phyloP scores from a whole-genome alignment of 2,329 filamentous ascomycete species.

The Rutstroemia sydowiana region DNA sequence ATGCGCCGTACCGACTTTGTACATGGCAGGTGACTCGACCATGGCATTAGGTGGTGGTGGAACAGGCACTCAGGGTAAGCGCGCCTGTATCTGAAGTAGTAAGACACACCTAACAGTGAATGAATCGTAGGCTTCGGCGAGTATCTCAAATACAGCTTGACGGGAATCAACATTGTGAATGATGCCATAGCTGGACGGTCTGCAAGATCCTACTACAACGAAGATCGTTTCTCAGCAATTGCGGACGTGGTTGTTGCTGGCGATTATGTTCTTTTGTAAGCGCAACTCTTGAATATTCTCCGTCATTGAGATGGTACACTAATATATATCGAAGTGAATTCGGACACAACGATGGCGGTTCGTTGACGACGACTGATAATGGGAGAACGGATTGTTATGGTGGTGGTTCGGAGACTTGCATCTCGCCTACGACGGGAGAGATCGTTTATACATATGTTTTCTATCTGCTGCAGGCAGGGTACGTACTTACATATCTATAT shows the following conservation, averaged over 20 bases:
- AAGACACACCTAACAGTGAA: not conserved
- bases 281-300: not conserved
- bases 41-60: constrained; percentile 45
- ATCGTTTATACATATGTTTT: constrained; percentile 27
- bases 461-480: constrained; percentile 16
- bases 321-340: constrained; percentile 30
- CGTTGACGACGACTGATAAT: constrained; percentile 45
- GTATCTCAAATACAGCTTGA: constrained; percentile 46
- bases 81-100: too few species aligned
- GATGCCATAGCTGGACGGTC: constrained; percentile 58
- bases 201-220: constrained; percentile 58
- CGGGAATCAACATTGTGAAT: constrained; percentile 47
- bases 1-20: constrained; percentile 35
- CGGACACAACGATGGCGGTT: constrained; percentile 64
- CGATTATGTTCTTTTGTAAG: constrained; percentile 44
- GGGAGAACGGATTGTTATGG: constrained; percentile 50
- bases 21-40: constrained; percentile 54
- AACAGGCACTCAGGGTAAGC: constrained; percentile 35
- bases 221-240: constrained; percentile 56
- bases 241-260: constrained; percentile 33
- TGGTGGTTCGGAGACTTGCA: constrained; percentile 39
- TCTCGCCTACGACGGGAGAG: constrained; percentile 39
- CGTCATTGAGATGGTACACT: too few species aligned
- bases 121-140: constrained; percentile 50
- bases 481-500: not conserved